Evolutionary conservation across 1,284 basidiomycete species (phyloP).

Genomic region (Ustilago crameri): DNA sequence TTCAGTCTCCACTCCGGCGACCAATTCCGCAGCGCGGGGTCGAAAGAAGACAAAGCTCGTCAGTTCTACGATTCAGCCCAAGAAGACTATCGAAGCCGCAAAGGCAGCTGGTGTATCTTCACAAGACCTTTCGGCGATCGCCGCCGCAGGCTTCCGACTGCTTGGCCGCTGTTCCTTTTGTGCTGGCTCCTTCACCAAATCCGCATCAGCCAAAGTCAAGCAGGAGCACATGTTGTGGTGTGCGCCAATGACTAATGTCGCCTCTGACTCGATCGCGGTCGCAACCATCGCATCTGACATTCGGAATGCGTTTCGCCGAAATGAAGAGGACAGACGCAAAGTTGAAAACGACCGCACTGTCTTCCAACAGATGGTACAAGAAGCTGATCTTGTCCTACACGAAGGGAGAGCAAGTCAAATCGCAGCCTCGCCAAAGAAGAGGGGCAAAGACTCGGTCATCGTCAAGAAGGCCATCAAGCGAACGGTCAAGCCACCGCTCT

Average conservation of each 20-base stretch:
- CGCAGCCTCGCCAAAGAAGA: slow-evolving; percentile 29
- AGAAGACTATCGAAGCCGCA: slow-evolving; percentile 21
- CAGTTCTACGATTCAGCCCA: slow-evolving; percentile 10
- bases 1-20: background rate
- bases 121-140: slow-evolving; percentile 13
- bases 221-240: slow-evolving; percentile 28
- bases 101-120: slow-evolving; percentile 12
- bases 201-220: slow-evolving; percentile 20
- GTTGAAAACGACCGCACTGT: slow-evolving; percentile 20
- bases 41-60: slow-evolving; percentile 9
- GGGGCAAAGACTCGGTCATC: slow-evolving; percentile 21
- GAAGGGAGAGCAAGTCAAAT: slow-evolving; percentile 39
- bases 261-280: slow-evolving; percentile 6
- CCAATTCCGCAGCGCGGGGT: background rate
- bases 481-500: slow-evolving; percentile 1
- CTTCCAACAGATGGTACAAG: slow-evolving; percentile 28
- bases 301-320: slow-evolving; percentile 4
- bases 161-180: slow-evolving; percentile 36
- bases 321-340: slow-evolving; percentile 11
- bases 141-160: slow-evolving; percentile 19
- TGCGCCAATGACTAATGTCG: slow-evolving; percentile 23
- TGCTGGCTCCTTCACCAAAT: slow-evolving; percentile 28
- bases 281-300: slow-evolving; percentile 17
- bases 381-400: slow-evolving; percentile 33
- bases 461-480: slow-evolving; percentile 34